phyloP scores from a whole-genome alignment of 1,139 yeast genomes.

The Lodderomyces beijingensis region DNA sequence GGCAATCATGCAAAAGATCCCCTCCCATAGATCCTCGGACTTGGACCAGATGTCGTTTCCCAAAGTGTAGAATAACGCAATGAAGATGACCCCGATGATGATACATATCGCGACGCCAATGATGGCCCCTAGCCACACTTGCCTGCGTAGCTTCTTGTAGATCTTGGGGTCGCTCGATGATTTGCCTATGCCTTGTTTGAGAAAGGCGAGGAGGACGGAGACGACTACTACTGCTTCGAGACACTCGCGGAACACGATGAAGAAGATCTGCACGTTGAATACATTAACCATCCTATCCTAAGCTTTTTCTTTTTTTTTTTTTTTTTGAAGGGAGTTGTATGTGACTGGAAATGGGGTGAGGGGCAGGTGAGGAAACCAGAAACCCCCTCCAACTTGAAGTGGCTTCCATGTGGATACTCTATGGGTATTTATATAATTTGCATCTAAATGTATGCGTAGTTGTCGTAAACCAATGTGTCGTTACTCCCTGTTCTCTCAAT shows the following conservation, averaged over 20 bases:
- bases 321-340: no score
- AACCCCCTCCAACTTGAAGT: no score
- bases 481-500: no score
- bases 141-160: slow-evolving; percentile 58
- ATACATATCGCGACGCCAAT: slow-evolving; percentile 68
- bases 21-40: slow-evolving; percentile 89
- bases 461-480: no score
- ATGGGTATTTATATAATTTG: no score
- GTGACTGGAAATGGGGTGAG: no score
- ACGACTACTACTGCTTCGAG: slow-evolving; percentile 83
- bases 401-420: no score
- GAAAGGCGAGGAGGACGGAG: slow-evolving; percentile 79
- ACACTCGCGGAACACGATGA: slow-evolving; percentile 82
- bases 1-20: slow-evolving; percentile 74
- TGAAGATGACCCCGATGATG: slow-evolving; percentile 72
- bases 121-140: slow-evolving; percentile 73
- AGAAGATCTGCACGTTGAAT: slow-evolving; percentile 57
- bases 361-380: no score
- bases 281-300: slow-evolving; percentile 31
- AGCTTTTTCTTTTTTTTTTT: no score
- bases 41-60: slow-evolving; percentile 76
- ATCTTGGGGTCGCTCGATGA: slow-evolving; percentile 40
- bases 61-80: slow-evolving; percentile 71
- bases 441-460: no score
- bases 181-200: slow-evolving; percentile 70